A percentile compares a stretch with the other conserved stretches of the same genome.
Evolutionary conservation across 441 rosid genomes (phyloP).

Genomic region (Croton laevigatus): DNA sequence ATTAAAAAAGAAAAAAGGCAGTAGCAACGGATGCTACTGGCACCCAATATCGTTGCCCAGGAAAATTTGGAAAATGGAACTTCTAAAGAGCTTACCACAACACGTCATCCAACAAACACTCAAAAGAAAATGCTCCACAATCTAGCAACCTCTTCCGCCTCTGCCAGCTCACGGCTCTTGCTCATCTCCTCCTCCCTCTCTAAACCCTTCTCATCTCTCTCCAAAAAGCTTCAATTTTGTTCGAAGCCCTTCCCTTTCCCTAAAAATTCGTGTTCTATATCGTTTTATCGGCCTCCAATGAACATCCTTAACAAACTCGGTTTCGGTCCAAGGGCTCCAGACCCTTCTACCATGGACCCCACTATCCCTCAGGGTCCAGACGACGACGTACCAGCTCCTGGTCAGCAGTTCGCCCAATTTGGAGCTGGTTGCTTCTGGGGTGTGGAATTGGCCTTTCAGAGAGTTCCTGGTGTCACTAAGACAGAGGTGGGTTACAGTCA

Average conservation of each 20-base stretch:
- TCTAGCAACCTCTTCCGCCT: slow-evolving; percentile 16
- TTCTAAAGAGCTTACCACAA: not conserved
- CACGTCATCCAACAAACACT: slow-evolving; percentile 2
- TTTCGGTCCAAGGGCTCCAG: slow-evolving; percentile 51
- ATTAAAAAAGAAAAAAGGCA: not conserved
- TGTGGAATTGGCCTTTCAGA: slow-evolving; percentile 77
- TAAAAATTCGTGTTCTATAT: slow-evolving; percentile 21
- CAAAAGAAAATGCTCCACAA: slow-evolving; percentile 23
- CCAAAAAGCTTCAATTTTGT: slow-evolving; percentile 17
- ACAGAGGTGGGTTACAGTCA: slow-evolving; percentile 80
- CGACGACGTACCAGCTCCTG: slow-evolving; percentile 62
- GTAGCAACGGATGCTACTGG: too few species aligned
- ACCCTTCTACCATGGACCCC: slow-evolving; percentile 48
- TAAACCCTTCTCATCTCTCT: slow-evolving; percentile 28
- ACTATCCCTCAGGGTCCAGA: slow-evolving; percentile 71
- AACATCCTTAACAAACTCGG: slow-evolving; percentile 85
- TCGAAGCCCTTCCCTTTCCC: slow-evolving; percentile 26
- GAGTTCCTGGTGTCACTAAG: slow-evolving; percentile 66
- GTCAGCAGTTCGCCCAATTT: slow-evolving; percentile 69
- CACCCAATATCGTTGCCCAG: too few species aligned
- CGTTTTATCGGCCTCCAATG: slow-evolving; percentile 43
- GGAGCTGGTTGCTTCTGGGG: slow-evolving; percentile 99
- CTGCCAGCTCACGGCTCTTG: slow-evolving; percentile 20
- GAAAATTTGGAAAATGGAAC: not conserved
- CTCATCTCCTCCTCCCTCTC: slow-evolving; percentile 26